Evolutionary conservation across 176 grass and related monocot species (phyloP).

Genomic region (Oryza australiensis): DNA sequence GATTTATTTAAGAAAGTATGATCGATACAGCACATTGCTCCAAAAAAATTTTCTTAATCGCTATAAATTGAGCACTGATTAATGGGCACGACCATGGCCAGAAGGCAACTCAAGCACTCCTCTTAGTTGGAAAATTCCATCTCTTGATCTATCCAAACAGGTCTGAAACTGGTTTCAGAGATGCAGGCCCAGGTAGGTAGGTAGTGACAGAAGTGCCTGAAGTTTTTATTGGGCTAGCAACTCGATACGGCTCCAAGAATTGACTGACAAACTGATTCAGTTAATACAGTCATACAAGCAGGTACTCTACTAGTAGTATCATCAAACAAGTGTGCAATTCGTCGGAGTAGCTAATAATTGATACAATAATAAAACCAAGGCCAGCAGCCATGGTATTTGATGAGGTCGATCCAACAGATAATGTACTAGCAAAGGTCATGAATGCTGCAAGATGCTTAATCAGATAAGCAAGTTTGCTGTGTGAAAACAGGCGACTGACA

Average conservation of each 20-base stretch:
- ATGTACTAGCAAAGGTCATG: slow-evolving; percentile 19
- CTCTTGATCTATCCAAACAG: background rate
- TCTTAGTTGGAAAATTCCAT: background rate
- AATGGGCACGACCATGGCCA: background rate
- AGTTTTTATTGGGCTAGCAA: slow-evolving; percentile 5
- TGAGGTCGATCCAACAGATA: slow-evolving; percentile 18
- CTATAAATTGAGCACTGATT: background rate
- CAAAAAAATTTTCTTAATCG: background rate
- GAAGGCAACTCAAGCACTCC: slow-evolving; percentile 3
- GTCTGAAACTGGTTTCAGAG: slow-evolving; percentile 1
- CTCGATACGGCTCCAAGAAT: background rate
- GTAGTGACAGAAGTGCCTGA: background rate
- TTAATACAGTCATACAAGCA: background rate
- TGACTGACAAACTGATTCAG: background rate
- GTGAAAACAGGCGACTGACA: background rate
- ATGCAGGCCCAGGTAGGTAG: background rate
- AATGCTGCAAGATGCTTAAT: background rate
- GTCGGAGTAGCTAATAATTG: slow-evolving; percentile 33
- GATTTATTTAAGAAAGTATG: slow-evolving; percentile 1
- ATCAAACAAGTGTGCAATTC: background rate
- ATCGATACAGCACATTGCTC: background rate
- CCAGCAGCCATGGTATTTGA: background rate
- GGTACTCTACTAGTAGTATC: background rate
- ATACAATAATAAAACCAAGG: slow-evolving; percentile 6
- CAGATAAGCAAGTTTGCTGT: background rate